Base-by-base conservation (phyloP, 2,329 filamentous ascomycete genomes). In the Alternaria metachromatica region DNA sequence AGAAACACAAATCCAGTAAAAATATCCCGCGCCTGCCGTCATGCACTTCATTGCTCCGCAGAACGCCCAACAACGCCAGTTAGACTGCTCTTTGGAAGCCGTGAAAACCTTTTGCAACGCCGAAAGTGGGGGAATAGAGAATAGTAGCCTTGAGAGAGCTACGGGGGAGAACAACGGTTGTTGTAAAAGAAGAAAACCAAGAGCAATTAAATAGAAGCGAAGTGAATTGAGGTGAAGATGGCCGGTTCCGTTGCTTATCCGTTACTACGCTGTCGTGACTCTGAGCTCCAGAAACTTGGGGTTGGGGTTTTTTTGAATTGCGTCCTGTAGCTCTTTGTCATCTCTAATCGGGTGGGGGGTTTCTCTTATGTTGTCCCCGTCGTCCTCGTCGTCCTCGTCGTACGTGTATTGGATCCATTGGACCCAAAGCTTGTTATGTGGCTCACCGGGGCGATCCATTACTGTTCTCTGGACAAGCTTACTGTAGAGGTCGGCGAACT, bases 381-480 rank as follows among this genome's bases (percentile, higher is more conserved):
- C 26, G 26, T 26, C 26, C 26, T 4, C 26, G 25, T 90, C 91
- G 5, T 90, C 91, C 30, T 87, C 84, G 78, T 97, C 94, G 69
- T 97, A 94, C 78, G 92, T 91, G 83, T 97, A 97, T 71, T 90
- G 92, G 23, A 97, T 10, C 26, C 26, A 10, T 4, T 26, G 9
- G 26, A 26, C 4, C 26, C 87, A 65, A 91, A 97, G 86, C 21
- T 91, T 87, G n/a, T 92, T 89, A 10, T 87, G 84, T 12, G 84
- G 84, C 55, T 80, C 74, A 7, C 72, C 74, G 7, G 79, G 78
- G 55, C 23, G n/a, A n/a, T n/a, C n/a, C n/a, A n/a, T n/a, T n/a
- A n/a, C n/a, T n/a, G n/a, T n/a, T 48, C 96, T 88, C 72, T 97
- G 93, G 54, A 89, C 87, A 63, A 98, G 89, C 81, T 96, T 97